phyloP scores from a whole-genome alignment of 345 rosid species.

The Eucalyptus tenuipes region DNA sequence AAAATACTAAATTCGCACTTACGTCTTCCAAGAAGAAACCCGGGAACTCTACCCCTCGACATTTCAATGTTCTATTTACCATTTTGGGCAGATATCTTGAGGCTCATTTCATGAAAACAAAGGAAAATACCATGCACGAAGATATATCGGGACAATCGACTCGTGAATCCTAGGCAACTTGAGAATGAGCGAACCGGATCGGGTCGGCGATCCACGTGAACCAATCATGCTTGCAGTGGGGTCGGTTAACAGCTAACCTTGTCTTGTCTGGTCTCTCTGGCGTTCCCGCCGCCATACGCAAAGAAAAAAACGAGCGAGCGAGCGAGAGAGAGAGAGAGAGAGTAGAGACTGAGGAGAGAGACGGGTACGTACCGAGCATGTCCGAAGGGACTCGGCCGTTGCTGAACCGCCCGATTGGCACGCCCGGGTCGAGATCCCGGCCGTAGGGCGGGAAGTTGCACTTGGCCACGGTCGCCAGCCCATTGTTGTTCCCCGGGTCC shows the following conservation, averaged over 20 bases:
- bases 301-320: not conserved
- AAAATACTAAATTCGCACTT: too few relatives aligned
- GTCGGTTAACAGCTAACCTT: not conserved
- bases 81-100: too few relatives aligned
- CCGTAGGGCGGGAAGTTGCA: slow-evolving; percentile 50
- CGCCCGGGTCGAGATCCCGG: slow-evolving; percentile 29
- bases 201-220: not conserved
- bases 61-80: too few relatives aligned
- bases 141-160: not conserved
- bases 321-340: too few relatives aligned
- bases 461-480: slow-evolving; percentile 8
- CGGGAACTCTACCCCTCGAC: too few relatives aligned
- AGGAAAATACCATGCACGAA: not conserved
- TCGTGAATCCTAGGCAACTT: not conserved
- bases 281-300: not conserved
- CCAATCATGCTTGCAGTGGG: not conserved
- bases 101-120: not conserved
- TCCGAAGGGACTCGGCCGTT: slow-evolving; percentile 7
- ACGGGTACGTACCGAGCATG: not conserved
- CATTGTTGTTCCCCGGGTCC: slow-evolving; percentile 57
- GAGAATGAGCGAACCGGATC: not conserved
- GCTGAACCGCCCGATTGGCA: slow-evolving; percentile 42
- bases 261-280: not conserved
- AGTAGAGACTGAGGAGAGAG: not conserved
- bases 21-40: too few relatives aligned